Conservation (phyloP, 1,284 basidiomycete species). For the Sanghuangporus baumii region DNA sequence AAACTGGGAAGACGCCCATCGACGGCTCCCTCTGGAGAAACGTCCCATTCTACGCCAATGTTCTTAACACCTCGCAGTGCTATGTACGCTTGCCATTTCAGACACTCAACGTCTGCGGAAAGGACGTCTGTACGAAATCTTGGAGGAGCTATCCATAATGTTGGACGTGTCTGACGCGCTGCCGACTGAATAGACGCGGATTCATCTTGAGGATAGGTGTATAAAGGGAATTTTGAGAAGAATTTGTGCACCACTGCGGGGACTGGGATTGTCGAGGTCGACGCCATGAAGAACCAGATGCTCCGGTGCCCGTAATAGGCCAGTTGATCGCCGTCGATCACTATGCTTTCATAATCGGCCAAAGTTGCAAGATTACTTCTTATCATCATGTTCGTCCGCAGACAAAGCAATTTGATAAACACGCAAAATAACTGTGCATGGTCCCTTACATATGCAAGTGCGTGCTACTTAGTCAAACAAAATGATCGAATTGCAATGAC, state of each 20-base stretch:
- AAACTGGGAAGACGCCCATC: constrained; percentile 63
- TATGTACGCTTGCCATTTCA: constrained; percentile 82
- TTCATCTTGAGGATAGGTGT: constrained; percentile 38
- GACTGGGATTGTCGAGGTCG: constrained; percentile 20
- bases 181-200: constrained; percentile 23
- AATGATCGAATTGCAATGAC: too few relatives aligned
- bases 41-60: constrained; percentile 57
- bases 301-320: too few relatives aligned
- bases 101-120: constrained; percentile 72
- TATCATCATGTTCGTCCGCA: too few relatives aligned
- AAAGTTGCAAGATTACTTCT: neutral
- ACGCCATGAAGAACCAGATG: constrained; percentile 1
- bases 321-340: neutral
- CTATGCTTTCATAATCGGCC: neutral
- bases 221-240: constrained; percentile 47
- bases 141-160: constrained; percentile 62
- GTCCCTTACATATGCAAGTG: too few relatives aligned
- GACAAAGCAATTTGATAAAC: too few relatives aligned
- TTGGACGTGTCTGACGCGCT: constrained; percentile 33
- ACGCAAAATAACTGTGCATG: too few relatives aligned
- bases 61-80: constrained; percentile 54
- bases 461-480: too few relatives aligned
- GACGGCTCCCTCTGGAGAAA: constrained; percentile 59
- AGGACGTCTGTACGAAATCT: constrained; percentile 33
- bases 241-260: constrained; percentile 39